Evolutionary conservation across 805 yeast species (phyloP), one percentile per base, ranked within the genome.

Genomic region (Scheffersomyces coipomensis): DNA sequence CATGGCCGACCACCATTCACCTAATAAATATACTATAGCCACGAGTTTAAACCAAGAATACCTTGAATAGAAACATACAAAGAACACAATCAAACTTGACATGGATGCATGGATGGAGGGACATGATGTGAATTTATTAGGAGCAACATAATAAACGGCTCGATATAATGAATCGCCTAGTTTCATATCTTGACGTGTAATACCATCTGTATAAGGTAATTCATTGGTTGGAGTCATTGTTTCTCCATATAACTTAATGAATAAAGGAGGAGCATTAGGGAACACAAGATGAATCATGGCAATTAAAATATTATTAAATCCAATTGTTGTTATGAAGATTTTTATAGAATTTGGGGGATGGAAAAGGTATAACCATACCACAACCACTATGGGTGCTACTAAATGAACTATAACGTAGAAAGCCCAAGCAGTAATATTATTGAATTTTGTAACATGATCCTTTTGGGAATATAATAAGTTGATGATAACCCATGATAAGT

Each of bases 221-320:
- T 75, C 76, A 55, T 83, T 83, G 44, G 72, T 67, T 1, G 85
- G 83, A 8, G 64, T 40, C 53, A 70, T 73, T 45, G 78, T 75
- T 17, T 73, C 71, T 3, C 88, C 86, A 47, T 83, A 72, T 44
- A 78, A 44, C 52, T 77, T 81, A 34, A 80, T 76, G 55, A 81
- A 83, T 83, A 88, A 80, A 3, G 89, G 89, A 1, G 89, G 85
- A 1, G 88, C 85, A 53, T 78, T 81, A 19, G 90, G 90, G 55
- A 81, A 67, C 5, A 71, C 34, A 26, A 83, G 53, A 55, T 82
- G 88, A 2, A 87, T 83, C 27, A 71, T 29, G 0, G 81, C 81
- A 18, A 86, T 85, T 1, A 68, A 58, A 10, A 81, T 68, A 48
- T 81, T 83, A 53, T 81, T 87, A 9, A 68, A 37, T 2, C 89